Conservation (phyloP, 306 rosid genomes). For the Vigna reflexopilosa region DNA sequence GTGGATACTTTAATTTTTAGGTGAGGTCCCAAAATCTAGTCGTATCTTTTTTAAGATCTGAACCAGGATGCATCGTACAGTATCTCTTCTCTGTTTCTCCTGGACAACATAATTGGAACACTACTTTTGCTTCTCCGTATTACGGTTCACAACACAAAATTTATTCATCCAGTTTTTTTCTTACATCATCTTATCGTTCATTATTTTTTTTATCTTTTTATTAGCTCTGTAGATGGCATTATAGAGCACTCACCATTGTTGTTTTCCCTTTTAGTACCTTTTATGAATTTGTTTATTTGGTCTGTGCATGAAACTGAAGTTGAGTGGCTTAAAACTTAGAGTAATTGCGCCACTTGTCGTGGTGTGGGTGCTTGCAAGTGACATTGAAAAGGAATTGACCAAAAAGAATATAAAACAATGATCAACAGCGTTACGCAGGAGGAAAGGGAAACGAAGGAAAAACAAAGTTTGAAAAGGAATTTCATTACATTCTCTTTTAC, state of each 20-base stretch:
- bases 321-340: constrained; percentile 6
- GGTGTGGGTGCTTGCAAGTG: not conserved
- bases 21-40: not conserved
- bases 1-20: not conserved
- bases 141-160: too few species aligned
- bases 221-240: not conserved
- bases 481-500: not conserved
- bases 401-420: not conserved
- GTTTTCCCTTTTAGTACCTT: too few species aligned
- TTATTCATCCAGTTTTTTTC: too few species aligned
- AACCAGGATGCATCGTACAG: constrained; percentile 2
- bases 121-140: too few species aligned
- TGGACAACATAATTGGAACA: not conserved
- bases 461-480: constrained; percentile 9
- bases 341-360: constrained; percentile 9
- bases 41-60: constrained; percentile 35
- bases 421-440: constrained; percentile 37
- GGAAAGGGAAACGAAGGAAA: constrained; percentile 34
- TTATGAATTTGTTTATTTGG: not conserved
- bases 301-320: constrained; percentile 35
- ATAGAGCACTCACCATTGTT: not conserved
- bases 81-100: not conserved
- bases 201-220: too few species aligned
- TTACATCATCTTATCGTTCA: too few species aligned
- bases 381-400: constrained; percentile 26